phyloP scores from a whole-genome alignment of 495 filamentous ascomycete species.

The Aspergillus saccharolyticus region DNA sequence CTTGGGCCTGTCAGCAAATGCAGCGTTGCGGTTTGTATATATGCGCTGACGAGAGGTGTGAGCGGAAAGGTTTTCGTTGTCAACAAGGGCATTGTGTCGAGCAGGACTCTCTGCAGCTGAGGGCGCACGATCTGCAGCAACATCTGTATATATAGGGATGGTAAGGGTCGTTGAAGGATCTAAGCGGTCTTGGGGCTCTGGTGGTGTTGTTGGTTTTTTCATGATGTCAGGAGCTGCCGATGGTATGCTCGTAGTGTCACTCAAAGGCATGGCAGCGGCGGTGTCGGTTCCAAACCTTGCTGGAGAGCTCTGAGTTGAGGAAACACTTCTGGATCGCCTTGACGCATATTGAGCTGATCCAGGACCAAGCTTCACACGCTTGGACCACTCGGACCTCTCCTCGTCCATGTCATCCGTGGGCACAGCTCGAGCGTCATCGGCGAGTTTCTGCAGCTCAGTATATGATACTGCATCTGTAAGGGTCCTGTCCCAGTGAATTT shows the following conservation, averaged over 20 bases:
- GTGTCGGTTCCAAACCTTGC: background rate
- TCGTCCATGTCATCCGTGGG: slow-evolving; percentile 39
- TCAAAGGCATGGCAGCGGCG: background rate
- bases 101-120: background rate
- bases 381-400: slow-evolving; percentile 51
- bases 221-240: background rate
- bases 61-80: slow-evolving; percentile 27
- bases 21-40: background rate
- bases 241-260: background rate
- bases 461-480: slow-evolving; percentile 53
- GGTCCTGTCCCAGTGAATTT: slow-evolving; percentile 55
- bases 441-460: slow-evolving; percentile 51
- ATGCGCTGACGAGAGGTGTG: slow-evolving; percentile 10
- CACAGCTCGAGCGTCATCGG: slow-evolving; percentile 41
- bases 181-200: background rate
- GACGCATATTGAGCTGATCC: slow-evolving; percentile 24
- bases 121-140: background rate
- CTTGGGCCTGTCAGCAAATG: background rate
- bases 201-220: background rate
- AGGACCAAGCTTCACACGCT: slow-evolving; percentile 47
- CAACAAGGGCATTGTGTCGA: slow-evolving; percentile 14
- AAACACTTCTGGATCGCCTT: slow-evolving; percentile 23
- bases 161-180: background rate
- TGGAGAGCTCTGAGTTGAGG: slow-evolving; percentile 18
- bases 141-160: slow-evolving; percentile 26